Percentiles rank a stretch among this genome's conserved stretches.
Evolutionary conservation across 805 yeast genomes (phyloP).

Genomic region (Starmerella asiatica): DNA sequence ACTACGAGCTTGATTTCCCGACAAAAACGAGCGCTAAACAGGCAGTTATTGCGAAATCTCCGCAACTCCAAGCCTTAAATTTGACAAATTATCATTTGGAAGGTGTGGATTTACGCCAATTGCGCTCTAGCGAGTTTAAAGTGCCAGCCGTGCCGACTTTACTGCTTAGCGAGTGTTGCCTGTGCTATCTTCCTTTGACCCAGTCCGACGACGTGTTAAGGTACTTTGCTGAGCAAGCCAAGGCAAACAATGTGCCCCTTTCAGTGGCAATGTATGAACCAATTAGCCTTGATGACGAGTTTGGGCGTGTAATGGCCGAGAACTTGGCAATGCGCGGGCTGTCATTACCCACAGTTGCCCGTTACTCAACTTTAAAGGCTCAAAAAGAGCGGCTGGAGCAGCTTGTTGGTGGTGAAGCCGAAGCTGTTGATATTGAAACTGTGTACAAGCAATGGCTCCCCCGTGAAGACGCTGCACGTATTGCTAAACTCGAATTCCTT

Average conservation of each 20-base stretch:
- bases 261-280: slow-evolving; percentile 53
- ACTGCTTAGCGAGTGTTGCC: slow-evolving; percentile 59
- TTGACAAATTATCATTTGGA: slow-evolving; percentile 35
- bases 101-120: slow-evolving; percentile 41
- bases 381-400: slow-evolving; percentile 31
- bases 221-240: slow-evolving; percentile 30
- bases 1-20: slow-evolving; percentile 54
- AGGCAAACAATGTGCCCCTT: slow-evolving; percentile 21
- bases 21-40: slow-evolving; percentile 41
- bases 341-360: slow-evolving; percentile 42
- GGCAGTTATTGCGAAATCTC: slow-evolving; percentile 31
- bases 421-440: slow-evolving; percentile 34
- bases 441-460: slow-evolving; percentile 35
- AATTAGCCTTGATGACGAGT: slow-evolving; percentile 44
- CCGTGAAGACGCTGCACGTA: slow-evolving; percentile 31
- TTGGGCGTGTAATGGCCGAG: slow-evolving; percentile 54
- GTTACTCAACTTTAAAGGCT: slow-evolving; percentile 35
- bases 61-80: slow-evolving; percentile 23
- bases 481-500: slow-evolving; percentile 45
- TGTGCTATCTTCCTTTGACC: slow-evolving; percentile 50
- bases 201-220: slow-evolving; percentile 35
- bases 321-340: slow-evolving; percentile 52
- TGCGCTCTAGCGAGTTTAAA: slow-evolving; percentile 13
- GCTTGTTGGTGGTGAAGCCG: slow-evolving; percentile 20
- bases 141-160: slow-evolving; percentile 38